Evolutionary conservation across 306 rosid species (phyloP).

Genomic region (Dalbergia cochinchinensis): DNA sequence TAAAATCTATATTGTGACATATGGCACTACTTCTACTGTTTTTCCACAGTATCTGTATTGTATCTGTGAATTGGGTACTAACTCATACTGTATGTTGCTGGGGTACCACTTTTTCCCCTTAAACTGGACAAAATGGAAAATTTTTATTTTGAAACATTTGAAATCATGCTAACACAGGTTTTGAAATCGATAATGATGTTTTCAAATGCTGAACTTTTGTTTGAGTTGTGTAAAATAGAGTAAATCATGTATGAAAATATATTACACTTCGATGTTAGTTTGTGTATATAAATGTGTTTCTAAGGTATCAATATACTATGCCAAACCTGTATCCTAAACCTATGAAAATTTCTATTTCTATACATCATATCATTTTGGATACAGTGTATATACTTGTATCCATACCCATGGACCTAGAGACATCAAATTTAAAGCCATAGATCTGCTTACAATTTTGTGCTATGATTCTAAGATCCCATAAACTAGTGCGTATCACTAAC

Average conservation of each 20-base stretch:
- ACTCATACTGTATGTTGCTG: background rate
- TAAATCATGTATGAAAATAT: conserved; percentile 23
- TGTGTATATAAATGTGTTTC: conserved; percentile 2
- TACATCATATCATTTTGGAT: conserved; percentile 16
- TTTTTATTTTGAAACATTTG: conserved; percentile 26
- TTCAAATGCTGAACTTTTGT: conserved; percentile 30
- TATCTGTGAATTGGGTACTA: conserved; percentile 14
- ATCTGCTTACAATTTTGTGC: conserved; percentile 8
- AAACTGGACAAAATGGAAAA: background rate
- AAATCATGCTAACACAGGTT: background rate
- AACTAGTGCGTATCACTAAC: conserved; percentile 6
- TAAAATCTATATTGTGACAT: background rate
- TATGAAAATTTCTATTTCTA: conserved; percentile 7
- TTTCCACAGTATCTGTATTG: background rate
- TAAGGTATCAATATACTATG: background rate
- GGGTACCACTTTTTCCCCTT: background rate
- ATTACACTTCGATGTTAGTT: background rate
- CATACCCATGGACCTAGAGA: background rate
- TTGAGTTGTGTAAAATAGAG: conserved; percentile 15
- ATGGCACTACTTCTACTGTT: background rate
- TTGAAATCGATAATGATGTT: background rate
- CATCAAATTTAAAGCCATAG: conserved; percentile 2
- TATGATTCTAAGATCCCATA: conserved; percentile 21
- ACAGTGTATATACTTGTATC: background rate
- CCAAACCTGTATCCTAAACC: background rate